Base-by-base conservation (phyloP, 129 eudicot genomes). In the Oenanthe sinensis region DNA sequence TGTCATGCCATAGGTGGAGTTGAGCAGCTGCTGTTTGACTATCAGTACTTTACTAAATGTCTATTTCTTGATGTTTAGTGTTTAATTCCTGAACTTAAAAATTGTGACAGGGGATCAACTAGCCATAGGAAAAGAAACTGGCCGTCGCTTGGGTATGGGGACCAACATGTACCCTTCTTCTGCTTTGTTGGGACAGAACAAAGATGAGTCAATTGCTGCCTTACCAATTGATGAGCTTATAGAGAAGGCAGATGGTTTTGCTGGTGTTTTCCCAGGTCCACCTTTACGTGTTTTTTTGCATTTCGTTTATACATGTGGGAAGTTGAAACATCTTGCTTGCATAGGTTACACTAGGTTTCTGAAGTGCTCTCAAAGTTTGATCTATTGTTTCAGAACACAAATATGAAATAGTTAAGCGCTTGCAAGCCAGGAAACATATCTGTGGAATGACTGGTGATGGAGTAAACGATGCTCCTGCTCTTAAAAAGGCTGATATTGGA, bases 151-250 rank as follows among this genome's bases (percentile, higher is more conserved):
- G 81, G 99, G 99, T 83, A 96, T 96, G 99, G 99, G 99, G 63
- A 96, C 97, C 65, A 96, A 96, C 85, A 96, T 96, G 99, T 96
- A 96, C 84, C 99, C 99, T 74, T 90, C 99, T 28, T 96, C 99
- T 44, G 96, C 99, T 81, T 88, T 96, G 79, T 93, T 96, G 45
- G 97, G 99, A 73, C 97, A 96, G 82, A 83, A 89, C 78, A 96
- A 96, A 87, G 99, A 96, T 63, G 99, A 96, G 86, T 92, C 99
- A 2, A 90, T 92, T 65, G 93, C 96, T 67, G 90, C 99, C 80
- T 85, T 96, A 55, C 99, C 99, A 4, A 82, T 96, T 54, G 99
- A 96, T 70, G 99, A 96, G 77, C 90, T 96, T 71, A 96, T 96
- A 26, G 99, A 96, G 80, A 90, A 96, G 83, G 99, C 99, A 26